phyloP scores from a whole-genome alignment of 345 rosid species.

The Eucalyptus rudis region DNA sequence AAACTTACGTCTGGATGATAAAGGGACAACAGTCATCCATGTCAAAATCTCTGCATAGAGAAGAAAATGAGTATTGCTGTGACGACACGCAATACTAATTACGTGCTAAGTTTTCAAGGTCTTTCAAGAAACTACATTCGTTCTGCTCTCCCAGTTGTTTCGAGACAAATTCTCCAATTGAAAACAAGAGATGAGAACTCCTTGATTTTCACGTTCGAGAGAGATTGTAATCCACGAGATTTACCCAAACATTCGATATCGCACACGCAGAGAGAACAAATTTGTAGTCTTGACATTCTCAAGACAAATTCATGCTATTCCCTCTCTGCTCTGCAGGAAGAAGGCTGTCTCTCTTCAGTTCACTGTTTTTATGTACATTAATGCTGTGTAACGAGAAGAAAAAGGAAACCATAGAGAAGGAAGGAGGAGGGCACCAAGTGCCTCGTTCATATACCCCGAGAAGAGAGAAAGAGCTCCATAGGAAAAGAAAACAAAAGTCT shows the following conservation, averaged over 20 bases:
- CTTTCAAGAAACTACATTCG: background rate
- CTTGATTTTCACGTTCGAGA: background rate
- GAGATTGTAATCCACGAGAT: background rate
- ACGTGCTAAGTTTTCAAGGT: background rate
- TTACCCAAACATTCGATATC: background rate
- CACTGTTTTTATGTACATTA: background rate
- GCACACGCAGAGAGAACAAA: background rate
- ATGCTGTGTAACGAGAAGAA: background rate
- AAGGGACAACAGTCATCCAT: background rate
- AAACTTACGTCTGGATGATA: background rate
- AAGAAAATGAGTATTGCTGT: background rate
- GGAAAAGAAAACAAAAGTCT: background rate
- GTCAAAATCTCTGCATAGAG: background rate
- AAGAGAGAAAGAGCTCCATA: background rate
- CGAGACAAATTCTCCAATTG: background rate
- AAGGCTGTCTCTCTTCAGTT: background rate
- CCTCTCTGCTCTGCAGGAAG: background rate
- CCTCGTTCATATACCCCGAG: background rate
- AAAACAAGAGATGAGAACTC: background rate
- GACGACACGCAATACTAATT: background rate
- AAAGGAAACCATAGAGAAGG: background rate
- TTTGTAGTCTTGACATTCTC: background rate
- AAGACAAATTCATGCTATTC: background rate
- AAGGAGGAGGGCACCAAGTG: background rate
- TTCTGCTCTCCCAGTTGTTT: background rate